Percentiles rank a stretch among this genome's conserved stretches.
Evolutionary conservation across 2,329 filamentous ascomycete species (phyloP).

Genomic region (Aspergillus persii): DNA sequence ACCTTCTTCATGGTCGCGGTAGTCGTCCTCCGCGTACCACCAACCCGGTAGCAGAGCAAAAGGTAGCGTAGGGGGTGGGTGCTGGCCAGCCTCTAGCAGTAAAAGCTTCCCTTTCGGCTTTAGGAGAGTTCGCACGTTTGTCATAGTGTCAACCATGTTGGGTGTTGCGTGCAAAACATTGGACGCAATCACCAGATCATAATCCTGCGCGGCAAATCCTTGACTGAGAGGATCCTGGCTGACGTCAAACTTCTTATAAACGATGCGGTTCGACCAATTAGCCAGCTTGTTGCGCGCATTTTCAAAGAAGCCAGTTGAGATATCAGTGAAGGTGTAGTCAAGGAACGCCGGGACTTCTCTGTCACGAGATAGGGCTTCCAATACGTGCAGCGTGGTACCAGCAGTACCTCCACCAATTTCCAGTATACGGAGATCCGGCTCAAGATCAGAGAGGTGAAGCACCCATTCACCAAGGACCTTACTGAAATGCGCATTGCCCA

Average conservation of each 20-base stretch:
- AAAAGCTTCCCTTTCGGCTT: conserved; percentile 29
- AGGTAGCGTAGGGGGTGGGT: background rate
- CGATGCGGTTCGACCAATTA: conserved; percentile 21
- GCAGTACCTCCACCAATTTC: conserved; percentile 29
- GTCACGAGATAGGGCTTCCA: conserved; percentile 9
- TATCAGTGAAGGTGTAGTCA: conserved; percentile 27
- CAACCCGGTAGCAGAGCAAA: background rate
- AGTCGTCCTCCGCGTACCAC: background rate
- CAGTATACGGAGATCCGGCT: conserved; percentile 25
- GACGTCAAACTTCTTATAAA: conserved; percentile 26
- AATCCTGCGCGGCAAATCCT: conserved; percentile 24
- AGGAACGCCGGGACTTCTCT: conserved; percentile 10
- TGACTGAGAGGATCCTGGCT: conserved; percentile 24
- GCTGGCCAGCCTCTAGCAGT: conserved; percentile 14
- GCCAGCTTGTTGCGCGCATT: conserved; percentile 25
- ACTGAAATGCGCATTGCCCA: conserved; percentile 20
- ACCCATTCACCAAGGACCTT: conserved; percentile 21
- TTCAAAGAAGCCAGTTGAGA: conserved; percentile 32
- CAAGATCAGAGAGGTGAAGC: conserved; percentile 24
- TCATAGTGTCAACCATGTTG: conserved; percentile 24
- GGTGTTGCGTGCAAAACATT: conserved; percentile 32
- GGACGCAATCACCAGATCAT: conserved; percentile 32
- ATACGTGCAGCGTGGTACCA: conserved; percentile 22
- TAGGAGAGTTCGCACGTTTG: conserved; percentile 26
- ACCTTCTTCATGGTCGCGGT: background rate